Percentiles rank a stretch among this genome's conserved stretches.
phyloP scores from a whole-genome alignment of 1,284 basidiomycete species.

The Ustilago shanxiensis region DNA sequence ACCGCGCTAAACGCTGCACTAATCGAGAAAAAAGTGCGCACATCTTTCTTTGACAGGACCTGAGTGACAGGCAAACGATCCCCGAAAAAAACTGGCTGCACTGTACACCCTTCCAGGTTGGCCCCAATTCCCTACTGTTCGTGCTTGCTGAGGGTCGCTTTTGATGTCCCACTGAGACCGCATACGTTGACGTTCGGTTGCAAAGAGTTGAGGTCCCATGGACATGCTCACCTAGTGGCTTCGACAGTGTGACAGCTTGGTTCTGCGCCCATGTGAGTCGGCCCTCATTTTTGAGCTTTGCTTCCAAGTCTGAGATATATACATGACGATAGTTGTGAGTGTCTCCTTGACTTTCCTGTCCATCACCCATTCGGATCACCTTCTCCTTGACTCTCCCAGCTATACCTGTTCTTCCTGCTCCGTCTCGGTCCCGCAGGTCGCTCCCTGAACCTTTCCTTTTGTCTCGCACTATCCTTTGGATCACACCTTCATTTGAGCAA shows the following conservation, averaged over 20 bases:
- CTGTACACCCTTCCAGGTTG: not conserved
- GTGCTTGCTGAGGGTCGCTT: not conserved
- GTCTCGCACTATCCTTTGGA: not conserved
- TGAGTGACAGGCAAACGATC: conserved; percentile 1
- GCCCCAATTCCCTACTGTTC: not conserved
- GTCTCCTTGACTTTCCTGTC: not conserved
- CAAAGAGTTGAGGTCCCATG: not conserved
- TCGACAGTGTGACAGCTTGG: not conserved
- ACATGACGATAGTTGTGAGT: not conserved
- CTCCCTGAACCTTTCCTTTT: not conserved
- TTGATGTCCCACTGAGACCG: not conserved
- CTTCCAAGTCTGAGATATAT: not conserved
- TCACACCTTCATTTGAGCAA: too few species aligned
- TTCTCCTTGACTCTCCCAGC: not conserved
- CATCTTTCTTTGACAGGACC: not conserved
- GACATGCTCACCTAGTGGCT: not conserved
- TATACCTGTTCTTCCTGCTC: too few species aligned
- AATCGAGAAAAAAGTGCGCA: not conserved
- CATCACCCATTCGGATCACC: not conserved
- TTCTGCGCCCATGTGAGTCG: not conserved
- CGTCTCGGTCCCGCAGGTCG: too few species aligned
- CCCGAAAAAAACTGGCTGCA: not conserved
- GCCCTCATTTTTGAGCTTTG: not conserved
- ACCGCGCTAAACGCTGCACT: conserved; percentile 1
- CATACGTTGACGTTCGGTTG: not conserved